Evolutionary conservation across 495 filamentous ascomycete genomes (phyloP).

Genomic region (Neurospora sp.): DNA sequence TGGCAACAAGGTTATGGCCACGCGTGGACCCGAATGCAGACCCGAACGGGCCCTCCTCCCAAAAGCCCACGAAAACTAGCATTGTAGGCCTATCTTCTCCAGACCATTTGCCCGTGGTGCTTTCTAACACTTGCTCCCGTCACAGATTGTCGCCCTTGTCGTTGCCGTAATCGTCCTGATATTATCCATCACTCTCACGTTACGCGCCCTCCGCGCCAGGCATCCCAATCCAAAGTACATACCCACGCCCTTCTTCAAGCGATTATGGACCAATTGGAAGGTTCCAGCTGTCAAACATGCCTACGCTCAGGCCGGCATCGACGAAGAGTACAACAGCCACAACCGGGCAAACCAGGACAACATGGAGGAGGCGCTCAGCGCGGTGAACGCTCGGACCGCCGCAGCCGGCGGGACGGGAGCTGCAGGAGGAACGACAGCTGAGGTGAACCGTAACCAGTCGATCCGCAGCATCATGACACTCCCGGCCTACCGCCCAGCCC

Average conservation of each 20-base stretch:
- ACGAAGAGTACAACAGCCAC: constrained; percentile 16
- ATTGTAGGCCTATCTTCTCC: not conserved
- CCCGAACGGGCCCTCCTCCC: not conserved
- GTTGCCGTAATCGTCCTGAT: constrained; percentile 11
- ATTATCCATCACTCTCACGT: constrained; percentile 5
- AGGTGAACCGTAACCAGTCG: constrained; percentile 72
- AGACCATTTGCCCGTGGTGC: not conserved
- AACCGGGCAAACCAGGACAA: constrained; percentile 15
- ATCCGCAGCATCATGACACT: constrained; percentile 88
- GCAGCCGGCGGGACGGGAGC: constrained; percentile 7
- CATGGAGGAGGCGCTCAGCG: constrained; percentile 8
- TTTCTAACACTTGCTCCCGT: not conserved
- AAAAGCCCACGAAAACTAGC: constrained; percentile 6
- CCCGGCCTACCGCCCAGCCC: constrained; percentile 61
- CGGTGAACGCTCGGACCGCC: constrained; percentile 1
- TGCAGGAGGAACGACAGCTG: constrained; percentile 14
- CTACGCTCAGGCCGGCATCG: constrained; percentile 14
- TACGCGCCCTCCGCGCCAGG: constrained; percentile 14
- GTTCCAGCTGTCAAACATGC: constrained; percentile 12
- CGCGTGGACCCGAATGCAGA: not conserved
- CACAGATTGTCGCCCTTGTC: constrained; percentile 15
- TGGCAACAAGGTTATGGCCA: constrained; percentile 1
- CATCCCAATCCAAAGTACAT: constrained; percentile 46
- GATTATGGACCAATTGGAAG: constrained; percentile 51
- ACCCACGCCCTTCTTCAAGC: constrained; percentile 48